Evolutionary conservation across 2,329 filamentous ascomycete genomes (phyloP).

Genomic region (Colletotrichum simmondsii): DNA sequence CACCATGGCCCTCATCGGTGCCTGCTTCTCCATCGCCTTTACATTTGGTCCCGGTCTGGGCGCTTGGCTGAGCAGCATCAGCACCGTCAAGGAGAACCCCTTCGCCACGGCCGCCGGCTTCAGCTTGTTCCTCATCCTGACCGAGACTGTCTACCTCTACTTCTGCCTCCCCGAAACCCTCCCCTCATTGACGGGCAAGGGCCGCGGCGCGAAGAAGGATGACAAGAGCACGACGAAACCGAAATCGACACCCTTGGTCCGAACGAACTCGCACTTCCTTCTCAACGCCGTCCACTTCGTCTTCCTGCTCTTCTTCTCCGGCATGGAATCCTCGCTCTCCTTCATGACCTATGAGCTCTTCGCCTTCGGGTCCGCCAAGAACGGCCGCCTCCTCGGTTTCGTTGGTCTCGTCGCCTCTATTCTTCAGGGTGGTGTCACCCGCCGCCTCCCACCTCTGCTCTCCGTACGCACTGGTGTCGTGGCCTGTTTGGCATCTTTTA

Average conservation of each 20-base stretch:
- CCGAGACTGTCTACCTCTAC: constrained; percentile 91
- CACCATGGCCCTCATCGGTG: constrained; percentile 96
- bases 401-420: constrained; percentile 91
- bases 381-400: constrained; percentile 87
- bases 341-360: constrained; percentile 99
- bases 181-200: constrained; percentile 61
- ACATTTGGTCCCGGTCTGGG: constrained; percentile 95
- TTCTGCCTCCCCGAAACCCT: constrained; percentile 87
- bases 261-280: constrained; percentile 85
- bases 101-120: constrained; percentile 94
- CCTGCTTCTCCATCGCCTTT: constrained; percentile 96
- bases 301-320: constrained; percentile 96
- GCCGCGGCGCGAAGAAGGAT: constrained; percentile 29
- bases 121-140: constrained; percentile 83
- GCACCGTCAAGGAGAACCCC: constrained; percentile 85
- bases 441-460: constrained; percentile 82
- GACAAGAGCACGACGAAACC: constrained; percentile 36
- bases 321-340: constrained; percentile 96
- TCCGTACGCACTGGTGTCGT: constrained; percentile 84
- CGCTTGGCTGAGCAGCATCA: constrained; percentile 83
- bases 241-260: constrained; percentile 46
- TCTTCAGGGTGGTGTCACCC: constrained; percentile 92
- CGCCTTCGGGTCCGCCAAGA: constrained; percentile 80
- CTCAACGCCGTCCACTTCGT: constrained; percentile 88
- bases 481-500: constrained; percentile 82